Evolutionary conservation across 192 early-diverging fungal genomes (phyloP), one percentile per base, ranked within the genome.

Genomic region (Lobosporangium transversale): DNA sequence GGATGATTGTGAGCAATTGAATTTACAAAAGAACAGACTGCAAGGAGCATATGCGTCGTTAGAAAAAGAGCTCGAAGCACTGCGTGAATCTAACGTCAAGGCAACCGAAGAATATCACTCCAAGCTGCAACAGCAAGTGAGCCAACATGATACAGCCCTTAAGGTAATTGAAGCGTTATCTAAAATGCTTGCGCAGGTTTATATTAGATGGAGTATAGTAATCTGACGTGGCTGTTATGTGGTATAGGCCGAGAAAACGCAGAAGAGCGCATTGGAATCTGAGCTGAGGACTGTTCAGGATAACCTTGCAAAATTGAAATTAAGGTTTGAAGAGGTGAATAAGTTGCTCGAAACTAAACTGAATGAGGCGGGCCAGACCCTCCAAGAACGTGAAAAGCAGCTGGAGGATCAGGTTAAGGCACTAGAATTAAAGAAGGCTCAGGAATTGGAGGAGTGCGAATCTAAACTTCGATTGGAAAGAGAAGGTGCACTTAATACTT

Each of bases 101-200:
- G 59, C 47, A 32, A 21, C 51, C 3, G 17, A 49, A 6, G 51
- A 59, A 36, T 24, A 69, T 14, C 15, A 70, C 27, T 21, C 43
- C 26, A 53, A 50, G 43, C 33, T 62, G 2, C 29, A 42, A 8
- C 12, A 30, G 53, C 30, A 36, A n/a, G 30, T 49, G 15, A 48
- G 45, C 14, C 47, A 44, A 18, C 56, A 58, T n/a, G 55, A 53
- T 12, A 18, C 48, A 30, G 12, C 47, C 10, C 6, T 68, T 23
- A 58, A 58, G 66, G 66, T 68, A 58, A 43, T 15, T 17, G 29
- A 31, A 20, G n/a, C n/a, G n/a, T n/a, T n/a, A n/a, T n/a, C n/a
- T n/a, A 56, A 0, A 55, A 2, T 20, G 23, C 14, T 36, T 15
- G 2, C 52, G 12, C 9, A 49, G 6, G 11, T 7, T 10, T 4